Conservation (phyloP, 2,329 filamentous ascomycete genomes). For the Beauveria sp. region DNA sequence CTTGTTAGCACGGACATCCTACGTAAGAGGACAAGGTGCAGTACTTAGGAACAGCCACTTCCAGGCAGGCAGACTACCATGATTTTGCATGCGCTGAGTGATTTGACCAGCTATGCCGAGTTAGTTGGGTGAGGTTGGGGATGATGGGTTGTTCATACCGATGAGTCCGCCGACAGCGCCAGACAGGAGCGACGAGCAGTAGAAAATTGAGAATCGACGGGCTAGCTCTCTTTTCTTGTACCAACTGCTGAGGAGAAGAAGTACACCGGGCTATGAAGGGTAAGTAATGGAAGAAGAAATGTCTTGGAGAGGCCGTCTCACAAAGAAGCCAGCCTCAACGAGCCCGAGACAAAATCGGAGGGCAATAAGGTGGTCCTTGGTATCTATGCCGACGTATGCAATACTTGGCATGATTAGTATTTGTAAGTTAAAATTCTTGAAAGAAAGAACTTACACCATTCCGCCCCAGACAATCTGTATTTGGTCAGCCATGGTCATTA, state of each 20-base stretch:
- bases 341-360: slow-evolving; percentile 12
- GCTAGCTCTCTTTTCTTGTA: slow-evolving; percentile 10
- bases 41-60: slow-evolving; percentile 7
- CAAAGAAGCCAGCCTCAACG: slow-evolving; percentile 11
- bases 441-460: background rate
- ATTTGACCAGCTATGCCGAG: background rate
- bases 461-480: background rate
- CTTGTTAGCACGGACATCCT: background rate
- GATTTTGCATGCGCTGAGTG: background rate
- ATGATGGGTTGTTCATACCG: background rate
- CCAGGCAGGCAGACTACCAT: slow-evolving; percentile 2
- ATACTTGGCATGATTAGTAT: background rate
- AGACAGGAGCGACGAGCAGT: slow-evolving; percentile 6
- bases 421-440: background rate
- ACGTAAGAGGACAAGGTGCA: background rate
- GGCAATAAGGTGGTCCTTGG: slow-evolving; percentile 1
- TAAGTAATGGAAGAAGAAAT: background rate
- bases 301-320: background rate
- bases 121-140: background rate
- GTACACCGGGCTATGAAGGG: slow-evolving; percentile 8
- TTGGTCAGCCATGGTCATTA: background rate
- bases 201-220: slow-evolving; percentile 7
- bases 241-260: slow-evolving; percentile 10
- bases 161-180: slow-evolving; percentile 9
- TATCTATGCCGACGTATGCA: background rate